Conservation (phyloP, 495 filamentous ascomycete genomes). For the Bathelium albidoporum region DNA sequence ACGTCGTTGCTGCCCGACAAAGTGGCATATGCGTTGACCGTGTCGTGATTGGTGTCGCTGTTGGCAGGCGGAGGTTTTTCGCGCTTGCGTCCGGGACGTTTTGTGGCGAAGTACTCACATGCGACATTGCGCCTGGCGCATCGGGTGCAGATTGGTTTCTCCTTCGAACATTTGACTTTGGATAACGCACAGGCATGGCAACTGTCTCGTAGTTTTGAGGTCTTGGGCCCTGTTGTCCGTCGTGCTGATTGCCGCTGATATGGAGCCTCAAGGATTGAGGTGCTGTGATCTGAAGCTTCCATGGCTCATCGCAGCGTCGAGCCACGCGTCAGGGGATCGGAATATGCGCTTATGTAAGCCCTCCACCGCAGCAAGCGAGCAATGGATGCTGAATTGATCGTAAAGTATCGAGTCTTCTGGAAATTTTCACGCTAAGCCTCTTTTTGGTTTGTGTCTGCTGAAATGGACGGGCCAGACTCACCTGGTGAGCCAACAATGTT, state of each 20-base stretch:
- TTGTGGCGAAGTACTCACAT: slow-evolving; percentile 56
- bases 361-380: too few relatives aligned
- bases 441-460: too few relatives aligned
- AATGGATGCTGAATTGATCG: background rate
- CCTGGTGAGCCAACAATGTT: too few relatives aligned
- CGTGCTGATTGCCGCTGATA: background rate
- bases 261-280: background rate
- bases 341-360: background rate
- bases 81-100: background rate
- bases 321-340: background rate
- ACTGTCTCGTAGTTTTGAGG: background rate
- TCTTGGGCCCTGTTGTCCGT: background rate
- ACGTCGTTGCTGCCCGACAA: background rate
- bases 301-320: background rate
- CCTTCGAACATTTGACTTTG: slow-evolving; percentile 83
- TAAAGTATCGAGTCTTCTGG: too few relatives aligned
- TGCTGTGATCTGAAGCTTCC: background rate
- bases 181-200: background rate
- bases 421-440: too few relatives aligned
- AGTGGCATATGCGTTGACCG: background rate
- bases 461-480: too few relatives aligned
- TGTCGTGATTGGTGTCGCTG: background rate
- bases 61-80: background rate
- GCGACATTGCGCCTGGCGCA: slow-evolving; percentile 64
- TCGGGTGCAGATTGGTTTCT: slow-evolving; percentile 66